These are phyloP conservation scores for Ogataea paradorogensis DNA, from an alignment of 805 yeast genomes.

Conservation along the genomic window DNA sequence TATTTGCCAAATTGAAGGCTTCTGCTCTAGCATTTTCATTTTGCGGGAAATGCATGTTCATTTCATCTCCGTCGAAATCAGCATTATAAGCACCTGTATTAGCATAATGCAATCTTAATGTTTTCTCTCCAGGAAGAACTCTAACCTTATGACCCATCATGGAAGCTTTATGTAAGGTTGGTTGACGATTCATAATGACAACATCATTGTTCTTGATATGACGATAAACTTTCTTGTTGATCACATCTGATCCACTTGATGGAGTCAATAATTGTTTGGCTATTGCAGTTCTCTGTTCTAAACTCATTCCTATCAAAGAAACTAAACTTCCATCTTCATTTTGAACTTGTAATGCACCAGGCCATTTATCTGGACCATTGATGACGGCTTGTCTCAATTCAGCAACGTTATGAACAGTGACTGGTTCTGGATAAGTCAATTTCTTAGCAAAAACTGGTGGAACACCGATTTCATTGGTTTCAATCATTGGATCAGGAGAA, in stretches of 20 bases:
- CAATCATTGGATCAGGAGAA: constrained; percentile 97
- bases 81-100: constrained; percentile 99
- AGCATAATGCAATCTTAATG: constrained; percentile 94
- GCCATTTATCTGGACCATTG: constrained; percentile 98
- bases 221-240: constrained; percentile 90
- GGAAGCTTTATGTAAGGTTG: constrained; percentile 97
- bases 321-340: constrained; percentile 89
- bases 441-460: constrained; percentile 98
- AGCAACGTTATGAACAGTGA: constrained; percentile 84
- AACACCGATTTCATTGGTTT: constrained; percentile 96
- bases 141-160: constrained; percentile 99
- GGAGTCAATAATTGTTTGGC: constrained; percentile 96
- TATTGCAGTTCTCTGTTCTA: constrained; percentile 90
- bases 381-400: constrained; percentile 92
- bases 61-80: constrained; percentile 99
- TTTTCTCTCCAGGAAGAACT: constrained; percentile 96
- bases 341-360: constrained; percentile 96
- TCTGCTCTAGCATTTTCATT: constrained; percentile 96
- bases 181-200: constrained; percentile 98
- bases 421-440: constrained; percentile 97
- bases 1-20: constrained; percentile 90
- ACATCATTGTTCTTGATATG: constrained; percentile 94
- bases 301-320: constrained; percentile 81
- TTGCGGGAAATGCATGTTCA: constrained; percentile 99
- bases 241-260: constrained; percentile 51